Base-by-base conservation (phyloP, 805 yeast species). In the Alloascoidea africana region DNA sequence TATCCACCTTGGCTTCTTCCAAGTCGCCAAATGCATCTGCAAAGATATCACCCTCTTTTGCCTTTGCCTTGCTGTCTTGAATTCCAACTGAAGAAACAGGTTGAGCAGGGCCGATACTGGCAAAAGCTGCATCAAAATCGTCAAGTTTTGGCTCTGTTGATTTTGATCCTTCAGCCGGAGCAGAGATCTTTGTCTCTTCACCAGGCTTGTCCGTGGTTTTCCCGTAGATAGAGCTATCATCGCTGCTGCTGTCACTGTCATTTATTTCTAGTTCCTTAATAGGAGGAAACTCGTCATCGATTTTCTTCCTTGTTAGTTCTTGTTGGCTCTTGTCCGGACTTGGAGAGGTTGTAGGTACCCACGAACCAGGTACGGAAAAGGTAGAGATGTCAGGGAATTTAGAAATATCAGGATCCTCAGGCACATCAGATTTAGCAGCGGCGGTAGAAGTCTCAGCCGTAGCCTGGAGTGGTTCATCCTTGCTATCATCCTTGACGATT, bases 201-300 rank as follows among this genome's bases (percentile, higher is more conserved):
- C n/a, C n/a, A n/a, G n/a, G n/a, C n/a, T n/a, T n/a, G n/a, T 59
- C 63, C 14, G 8, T n/a, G 13, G 54, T 47, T 14, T 8, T n/a
- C n/a, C 14, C 34, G n/a, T 32, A 32, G 13, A 15, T n/a, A 11
- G 34, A 32, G 11, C 34, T 14, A 8, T 15, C 34, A 14, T 32
- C 34, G 14, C 18, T 32, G 34, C 18, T 32, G 34, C 34, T 32
- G n/a, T n/a, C 14, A 14, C n/a, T 13, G n/a, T 32, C 18, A 32
- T 15, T n/a, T 14, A 23, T 23, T 8, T 71, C 68, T 19, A 73
- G 51, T 44, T 76, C 77, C 44, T 62, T 55, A 34, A 76, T 70
- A 18, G 83, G 78, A 6, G 82, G 81, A 46, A 76, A 75, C 44
- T 75, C 82, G 11, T 63, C 66, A 36, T 56, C 62, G 16, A 39